Base-by-base conservation (phyloP, 1,139 yeast species). In the Yamadazyma taylorii region DNA sequence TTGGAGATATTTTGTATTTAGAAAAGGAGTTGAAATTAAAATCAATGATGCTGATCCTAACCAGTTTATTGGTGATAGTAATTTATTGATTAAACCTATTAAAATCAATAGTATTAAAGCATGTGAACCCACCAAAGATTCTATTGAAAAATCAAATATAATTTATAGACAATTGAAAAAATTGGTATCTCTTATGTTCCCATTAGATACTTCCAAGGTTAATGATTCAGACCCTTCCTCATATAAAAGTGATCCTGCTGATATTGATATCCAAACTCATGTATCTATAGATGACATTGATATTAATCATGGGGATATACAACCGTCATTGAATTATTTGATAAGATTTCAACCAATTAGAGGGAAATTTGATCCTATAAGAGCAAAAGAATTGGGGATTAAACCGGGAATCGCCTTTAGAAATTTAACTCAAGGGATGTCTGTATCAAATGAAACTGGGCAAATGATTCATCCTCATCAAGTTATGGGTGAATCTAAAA, bases 1-100 rank as follows among this genome's bases (percentile, higher is more conserved):
- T 0, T 89, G 97, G 96, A 71, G 96, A 47, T 80, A 80, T 45
- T 90, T 90, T 61, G 88, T 89, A n/a, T 88, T 86, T 57, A 75
- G 96, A 48, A 77, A 81, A 48, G 94, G 94, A 3, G 75, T 86
- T 34, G 70, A 75, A 30, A 58, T 88, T 38, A 63, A 60, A n/a
- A 63, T 78, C 8, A 59, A 61, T 5, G 66, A 73, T 15, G 54
- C 73, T 2, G 55, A 56, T 2, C 63, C 69, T 11, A 56, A 59
- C 3, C 53, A 60, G 4, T 47, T 63, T 2, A 69, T 72, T 33
- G 70, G 71, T 6, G 86, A 81, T 50, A 74, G 78, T 9, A 65
- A 68, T 30, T 53, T 86, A 35, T 60, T 63, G 1, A 76, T 86
- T 3, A 68, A 61, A 17, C 76, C 90, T 0, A 64, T 86, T 4